Evolutionary conservation across 495 filamentous ascomycete species (phyloP).

Genomic region (Penicillium cosmopolitanum): DNA sequence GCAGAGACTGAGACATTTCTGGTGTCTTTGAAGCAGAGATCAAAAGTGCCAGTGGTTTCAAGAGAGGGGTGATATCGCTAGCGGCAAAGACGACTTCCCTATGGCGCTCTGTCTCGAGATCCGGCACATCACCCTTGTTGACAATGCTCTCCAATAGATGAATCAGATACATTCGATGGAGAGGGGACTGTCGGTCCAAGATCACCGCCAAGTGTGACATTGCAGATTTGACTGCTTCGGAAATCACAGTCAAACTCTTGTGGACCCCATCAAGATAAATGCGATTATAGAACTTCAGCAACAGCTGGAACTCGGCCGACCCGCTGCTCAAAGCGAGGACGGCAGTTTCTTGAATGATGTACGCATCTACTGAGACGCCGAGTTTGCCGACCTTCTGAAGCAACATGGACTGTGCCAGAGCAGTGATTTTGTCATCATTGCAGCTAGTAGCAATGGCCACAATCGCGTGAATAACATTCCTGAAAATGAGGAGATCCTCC

Average conservation of each 20-base stretch:
- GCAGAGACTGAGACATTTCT: conserved; percentile 24
- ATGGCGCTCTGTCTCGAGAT: conserved; percentile 62
- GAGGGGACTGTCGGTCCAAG: conserved; percentile 65
- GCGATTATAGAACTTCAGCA: conserved; percentile 80
- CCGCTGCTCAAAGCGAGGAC: conserved; percentile 74
- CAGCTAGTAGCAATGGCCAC: conserved; percentile 80
- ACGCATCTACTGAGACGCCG: conserved; percentile 72
- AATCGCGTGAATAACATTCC: conserved; percentile 85
- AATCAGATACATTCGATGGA: conserved; percentile 77
- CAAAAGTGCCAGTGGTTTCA: conserved; percentile 78
- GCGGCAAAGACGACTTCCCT: conserved; percentile 77
- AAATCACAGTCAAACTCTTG: conserved; percentile 58
- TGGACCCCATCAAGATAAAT: conserved; percentile 70
- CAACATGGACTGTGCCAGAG: conserved; percentile 93
- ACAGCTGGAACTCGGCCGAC: conserved; percentile 74
- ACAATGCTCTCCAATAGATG: conserved; percentile 87
- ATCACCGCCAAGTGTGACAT: conserved; percentile 74
- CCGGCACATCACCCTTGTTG: conserved; percentile 77
- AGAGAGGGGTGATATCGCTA: conserved; percentile 79
- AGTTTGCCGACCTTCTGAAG: conserved; percentile 89
- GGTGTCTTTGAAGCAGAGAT: conserved; percentile 60
- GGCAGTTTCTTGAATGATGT: conserved; percentile 82
- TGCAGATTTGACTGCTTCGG: conserved; percentile 56
- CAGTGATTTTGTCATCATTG: conserved; percentile 88
- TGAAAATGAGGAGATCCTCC: conserved; percentile 75